Evolutionary conservation across 139 green algal genomes (phyloP), one percentile per base, ranked within the genome.

Genomic region (Chlorella sorokiniana): DNA sequence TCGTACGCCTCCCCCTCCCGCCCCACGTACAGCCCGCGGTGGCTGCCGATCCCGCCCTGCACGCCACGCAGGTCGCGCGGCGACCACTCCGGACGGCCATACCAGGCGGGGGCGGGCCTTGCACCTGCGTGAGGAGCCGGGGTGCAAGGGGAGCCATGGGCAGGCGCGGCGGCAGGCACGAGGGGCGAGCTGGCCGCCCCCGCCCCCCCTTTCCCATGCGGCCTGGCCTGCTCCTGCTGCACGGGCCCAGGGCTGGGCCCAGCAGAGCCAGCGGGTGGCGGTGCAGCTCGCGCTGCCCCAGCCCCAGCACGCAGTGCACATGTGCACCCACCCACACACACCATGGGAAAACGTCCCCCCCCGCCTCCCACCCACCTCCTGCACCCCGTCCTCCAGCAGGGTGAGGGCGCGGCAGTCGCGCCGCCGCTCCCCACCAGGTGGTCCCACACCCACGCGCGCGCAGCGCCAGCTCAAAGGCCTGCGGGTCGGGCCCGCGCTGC

Each of bases 311-410:
- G n/a, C n/a, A n/a, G n/a, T n/a, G n/a, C n/a, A n/a, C n/a, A n/a
- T n/a, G n/a, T n/a, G n/a, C 9, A 23, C 52, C 62, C 5, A 27
- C 1, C 4, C 2, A 10, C 62, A 42, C n/a, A n/a, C 31, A 11
- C 62, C n/a, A 11, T 25, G n/a, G 8, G 14, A 33, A 1, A 1
- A 16, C 35, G 5, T 35, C 63, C 29, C 33, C 63, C 63, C 33
- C n/a, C 35, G 29, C 61, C 1, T 10, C 22, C 38, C 4, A 7
- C 72, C 23, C 72, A 79, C 75, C 86, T 97, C 91, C 33, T 88
- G 62, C 2, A 88, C 56, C 4, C 93, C 90, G 52, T 92, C 84
- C 73, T 90, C 77, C 37, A 97, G 69, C 14, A 91, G 27, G 8
- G 81, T 35, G 4, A 22, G 42, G 42, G 69, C 76, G 45, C 27